Conservation (phyloP, 148 eudicot species). For the Persicaria tinctoria region DNA sequence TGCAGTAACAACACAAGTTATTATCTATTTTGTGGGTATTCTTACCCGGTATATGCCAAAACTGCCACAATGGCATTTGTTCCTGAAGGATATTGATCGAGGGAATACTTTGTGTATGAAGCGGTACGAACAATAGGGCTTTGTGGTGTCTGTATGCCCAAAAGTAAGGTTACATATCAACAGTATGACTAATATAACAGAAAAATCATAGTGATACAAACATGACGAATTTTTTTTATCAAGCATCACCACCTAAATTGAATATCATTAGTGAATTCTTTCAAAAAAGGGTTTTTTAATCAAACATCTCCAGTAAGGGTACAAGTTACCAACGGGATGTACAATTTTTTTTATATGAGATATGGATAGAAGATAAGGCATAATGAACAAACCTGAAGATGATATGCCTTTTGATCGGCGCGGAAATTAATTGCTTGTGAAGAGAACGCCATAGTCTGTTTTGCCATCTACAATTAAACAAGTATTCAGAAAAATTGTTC, state of each 20-base stretch:
- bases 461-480: slow-evolving; percentile 65
- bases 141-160: slow-evolving; percentile 77
- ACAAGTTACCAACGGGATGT: too few relatives aligned
- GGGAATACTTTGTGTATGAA: slow-evolving; percentile 53
- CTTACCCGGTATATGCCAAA: slow-evolving; percentile 90
- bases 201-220: background rate
- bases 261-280: too few relatives aligned
- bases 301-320: too few relatives aligned
- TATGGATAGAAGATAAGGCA: background rate
- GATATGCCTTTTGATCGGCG: slow-evolving; percentile 90
- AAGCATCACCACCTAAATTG: background rate
- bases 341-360: background rate
- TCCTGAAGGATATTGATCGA: slow-evolving; percentile 81
- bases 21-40: background rate
- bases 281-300: too few relatives aligned
- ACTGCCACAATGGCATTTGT: slow-evolving; percentile 97
- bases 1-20: slow-evolving; percentile 11
- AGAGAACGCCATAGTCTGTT: slow-evolving; percentile 93
- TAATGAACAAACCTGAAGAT: slow-evolving; percentile 69
- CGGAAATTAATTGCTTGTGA: slow-evolving; percentile 67
- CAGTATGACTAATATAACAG: background rate
- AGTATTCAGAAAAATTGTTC: slow-evolving; percentile 11
- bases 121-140: slow-evolving; percentile 82
- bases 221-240: background rate
- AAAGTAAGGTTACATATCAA: background rate